These are phyloP conservation scores for Starmerella lactis-condensi DNA, from an alignment of 805 yeast species.

Conservation along the genomic window DNA sequence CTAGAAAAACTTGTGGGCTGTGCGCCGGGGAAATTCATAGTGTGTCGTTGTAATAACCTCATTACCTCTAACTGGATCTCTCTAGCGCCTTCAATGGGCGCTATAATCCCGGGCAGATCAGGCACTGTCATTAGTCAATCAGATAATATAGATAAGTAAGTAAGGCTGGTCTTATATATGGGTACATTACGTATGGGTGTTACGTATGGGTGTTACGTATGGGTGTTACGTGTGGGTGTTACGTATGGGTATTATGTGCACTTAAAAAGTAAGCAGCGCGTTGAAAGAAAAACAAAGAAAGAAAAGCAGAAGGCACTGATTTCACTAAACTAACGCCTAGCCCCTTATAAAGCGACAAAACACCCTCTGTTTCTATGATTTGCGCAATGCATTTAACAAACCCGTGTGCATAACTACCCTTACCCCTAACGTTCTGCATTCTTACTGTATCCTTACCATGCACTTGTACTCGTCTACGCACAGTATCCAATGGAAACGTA, in stretches of 20 bases:
- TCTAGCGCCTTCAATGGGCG: slow-evolving; percentile 51
- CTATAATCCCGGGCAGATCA: slow-evolving; percentile 64
- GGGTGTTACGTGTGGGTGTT: too few relatives aligned
- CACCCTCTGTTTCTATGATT: slow-evolving; percentile 40
- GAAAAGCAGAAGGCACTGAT: slow-evolving; percentile 52
- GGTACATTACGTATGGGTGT: too few relatives aligned
- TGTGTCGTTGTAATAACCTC: slow-evolving; percentile 36
- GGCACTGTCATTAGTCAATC: slow-evolving; percentile 35
- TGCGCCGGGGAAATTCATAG: slow-evolving; percentile 55
- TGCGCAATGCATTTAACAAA: slow-evolving; percentile 18
- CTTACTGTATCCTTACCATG: slow-evolving; percentile 20
- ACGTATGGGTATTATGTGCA: too few relatives aligned
- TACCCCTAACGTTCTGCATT: slow-evolving; percentile 7
- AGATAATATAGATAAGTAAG: too few relatives aligned
- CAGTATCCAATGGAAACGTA: slow-evolving; percentile 72
- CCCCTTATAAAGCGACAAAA: slow-evolving; percentile 56
- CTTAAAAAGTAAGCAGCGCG: slow-evolving; percentile 17
- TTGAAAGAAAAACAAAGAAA: slow-evolving; percentile 52
- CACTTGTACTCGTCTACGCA: slow-evolving; percentile 63
- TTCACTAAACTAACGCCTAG: slow-evolving; percentile 50
- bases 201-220: too few relatives aligned
- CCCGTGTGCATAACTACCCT: slow-evolving; percentile 17
- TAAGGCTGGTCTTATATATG: too few relatives aligned
- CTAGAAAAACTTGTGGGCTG: slow-evolving; percentile 87
- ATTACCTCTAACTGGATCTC: slow-evolving; percentile 55